phyloP scores from a whole-genome alignment of 441 rosid genomes.

The Corymbia citriodora region DNA sequence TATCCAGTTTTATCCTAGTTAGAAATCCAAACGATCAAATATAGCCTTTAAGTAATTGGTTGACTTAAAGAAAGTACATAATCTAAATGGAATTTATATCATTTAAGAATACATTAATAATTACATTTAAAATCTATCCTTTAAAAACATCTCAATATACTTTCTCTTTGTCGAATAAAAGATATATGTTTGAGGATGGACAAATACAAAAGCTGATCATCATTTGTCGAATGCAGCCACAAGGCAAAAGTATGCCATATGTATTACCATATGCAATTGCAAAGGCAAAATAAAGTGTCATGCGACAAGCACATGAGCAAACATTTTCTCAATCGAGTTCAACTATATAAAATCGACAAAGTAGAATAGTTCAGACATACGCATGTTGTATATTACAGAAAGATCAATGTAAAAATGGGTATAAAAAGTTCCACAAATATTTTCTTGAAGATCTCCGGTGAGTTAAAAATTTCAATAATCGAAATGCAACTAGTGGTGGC shows the following conservation, averaged over 20 bases:
- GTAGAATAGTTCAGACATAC: not conserved
- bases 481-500: not conserved
- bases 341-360: not conserved
- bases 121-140: not conserved
- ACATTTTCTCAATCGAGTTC: not conserved
- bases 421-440: not conserved
- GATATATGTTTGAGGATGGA: not conserved
- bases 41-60: not conserved
- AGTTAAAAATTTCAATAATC: not conserved
- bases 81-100: not conserved
- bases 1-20: no score
- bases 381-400: not conserved
- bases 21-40: no score
- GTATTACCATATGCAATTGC: not conserved
- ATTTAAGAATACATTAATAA: not conserved
- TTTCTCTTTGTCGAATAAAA: not conserved
- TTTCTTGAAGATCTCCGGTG: not conserved
- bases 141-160: not conserved
- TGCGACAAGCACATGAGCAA: not conserved
- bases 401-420: not conserved
- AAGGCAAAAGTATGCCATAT: not conserved
- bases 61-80: not conserved
- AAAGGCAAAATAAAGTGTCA: not conserved
- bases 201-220: not conserved
- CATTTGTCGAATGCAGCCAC: not conserved